Evolutionary conservation across 371 early-diverging fungal genomes (phyloP), one percentile per base, ranked within the genome.

Genomic region (Mucor plumbeus): DNA sequence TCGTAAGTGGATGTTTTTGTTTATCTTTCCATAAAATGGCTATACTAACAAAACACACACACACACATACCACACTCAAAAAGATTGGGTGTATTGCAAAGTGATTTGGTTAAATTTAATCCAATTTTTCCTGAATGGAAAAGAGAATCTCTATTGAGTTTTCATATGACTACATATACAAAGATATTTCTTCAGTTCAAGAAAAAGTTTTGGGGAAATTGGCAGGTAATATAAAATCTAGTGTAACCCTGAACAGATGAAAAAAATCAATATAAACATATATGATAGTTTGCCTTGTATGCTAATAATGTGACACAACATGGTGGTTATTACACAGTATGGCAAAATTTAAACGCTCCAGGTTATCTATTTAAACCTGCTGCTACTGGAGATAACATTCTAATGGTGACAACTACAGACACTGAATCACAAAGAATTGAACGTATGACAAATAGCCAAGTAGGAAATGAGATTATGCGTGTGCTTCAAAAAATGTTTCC

Each of bases 51-150:
- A 38, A 38, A 38, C 36, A 13, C 10, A 55, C 1, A 43, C n/a
- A 26, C 1, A 26, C 48, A 43, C 5, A 39, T n/a, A 41, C 7
- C 61, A 48, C 44, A 7, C 19, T 43, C 17, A 5, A 26, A 14
- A 56, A 79, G 83, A n/a, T 53, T 83, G 17, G 84, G 81, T 35
- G 84, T 83, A 13, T 64, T 83, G 33, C 84, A 83, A 61, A 69
- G 69, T 58, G 65, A 74, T 35, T 19, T 34, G 41, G 79, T 81
- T 11, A 19, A 66, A 14, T 83, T 77, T 33, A 48, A 68, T 1
- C 84, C 84, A 15, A 26, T 61, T 15, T 79, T 83, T 60, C 84
- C 84, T 0, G 76, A 77, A 26, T 83, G 84, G 84, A 83, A 83
- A 69, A 53, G 75, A 8, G 81, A 83, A 54, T 76, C 78, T 0